Percentiles rank a stretch among this genome's conserved stretches.
Evolutionary conservation across 225 moss, liverwort and hornwort genomes (phyloP).

Genomic region (Bryoerythrophyllum caledonicum): DNA sequence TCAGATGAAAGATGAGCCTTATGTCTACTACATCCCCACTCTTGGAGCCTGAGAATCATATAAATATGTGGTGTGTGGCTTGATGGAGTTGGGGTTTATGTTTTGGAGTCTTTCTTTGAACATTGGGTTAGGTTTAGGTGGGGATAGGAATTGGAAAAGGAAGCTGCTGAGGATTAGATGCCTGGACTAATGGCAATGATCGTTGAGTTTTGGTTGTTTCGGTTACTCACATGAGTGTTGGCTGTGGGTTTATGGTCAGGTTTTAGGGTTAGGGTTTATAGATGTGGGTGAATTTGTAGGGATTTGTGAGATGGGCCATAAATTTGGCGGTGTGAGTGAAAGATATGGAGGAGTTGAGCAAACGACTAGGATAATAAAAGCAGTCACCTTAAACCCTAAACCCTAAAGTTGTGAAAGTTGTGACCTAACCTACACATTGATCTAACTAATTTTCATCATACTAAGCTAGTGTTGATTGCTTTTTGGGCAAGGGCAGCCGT

Average conservation of each 20-base stretch:
- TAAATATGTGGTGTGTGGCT: too few species aligned
- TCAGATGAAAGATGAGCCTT: too few species aligned
- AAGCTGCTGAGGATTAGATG: background rate
- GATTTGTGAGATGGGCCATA: conserved; percentile 32
- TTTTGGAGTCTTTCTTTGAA: background rate
- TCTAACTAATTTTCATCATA: background rate
- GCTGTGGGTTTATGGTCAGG: background rate
- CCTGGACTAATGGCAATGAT: too few species aligned
- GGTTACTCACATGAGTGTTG: too few species aligned
- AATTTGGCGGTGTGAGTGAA: conserved; percentile 89
- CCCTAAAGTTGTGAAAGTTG: background rate
- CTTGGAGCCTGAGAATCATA: background rate
- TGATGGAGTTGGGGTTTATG: background rate
- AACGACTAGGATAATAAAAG: conserved; percentile 66
- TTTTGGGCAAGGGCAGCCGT: conserved; percentile 34
- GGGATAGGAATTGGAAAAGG: background rate
- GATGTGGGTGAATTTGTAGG: background rate
- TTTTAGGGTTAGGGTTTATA: background rate
- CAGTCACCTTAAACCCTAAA: conserved; percentile 34
- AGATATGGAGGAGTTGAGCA: conserved; percentile 76
- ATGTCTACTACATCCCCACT: too few species aligned
- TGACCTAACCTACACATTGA: background rate
- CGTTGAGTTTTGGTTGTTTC: too few species aligned
- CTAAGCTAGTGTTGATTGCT: background rate
- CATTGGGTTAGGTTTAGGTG: background rate